A percentile compares a stretch with the other conserved stretches of the same genome.
phyloP scores from a whole-genome alignment of 129 eudicot species.

The Helichrysum umbraculigerum region DNA sequence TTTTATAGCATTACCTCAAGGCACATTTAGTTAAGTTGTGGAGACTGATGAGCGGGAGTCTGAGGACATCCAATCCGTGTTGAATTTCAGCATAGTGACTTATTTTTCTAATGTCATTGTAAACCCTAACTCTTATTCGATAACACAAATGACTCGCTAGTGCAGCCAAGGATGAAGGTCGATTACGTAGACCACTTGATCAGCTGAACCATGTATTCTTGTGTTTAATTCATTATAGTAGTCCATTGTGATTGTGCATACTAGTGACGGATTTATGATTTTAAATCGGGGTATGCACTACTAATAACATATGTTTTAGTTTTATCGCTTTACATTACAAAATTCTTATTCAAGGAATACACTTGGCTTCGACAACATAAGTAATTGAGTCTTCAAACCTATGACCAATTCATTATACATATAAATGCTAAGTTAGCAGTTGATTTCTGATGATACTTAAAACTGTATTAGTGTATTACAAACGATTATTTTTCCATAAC shows the following conservation, averaged over 20 bases:
- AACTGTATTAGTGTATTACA: constrained; percentile 9
- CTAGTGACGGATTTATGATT: neutral
- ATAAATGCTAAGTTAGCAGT: neutral
- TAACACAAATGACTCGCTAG: neutral
- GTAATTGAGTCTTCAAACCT: neutral
- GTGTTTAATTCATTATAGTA: neutral
- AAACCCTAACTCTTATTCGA: neutral
- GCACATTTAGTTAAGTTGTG: neutral
- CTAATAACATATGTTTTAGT: neutral
- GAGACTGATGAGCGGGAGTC: neutral
- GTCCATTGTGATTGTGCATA: neutral
- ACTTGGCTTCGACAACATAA: neutral
- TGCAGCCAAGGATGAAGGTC: neutral
- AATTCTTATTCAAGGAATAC: neutral
- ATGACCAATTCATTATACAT: neutral
- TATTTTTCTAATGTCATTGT: too few species aligned
- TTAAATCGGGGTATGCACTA: too few species aligned
- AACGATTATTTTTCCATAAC: neutral
- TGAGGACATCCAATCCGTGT: neutral
- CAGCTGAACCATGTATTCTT: neutral
- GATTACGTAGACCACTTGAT: neutral
- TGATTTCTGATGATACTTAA: neutral
- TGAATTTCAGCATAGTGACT: too few species aligned
- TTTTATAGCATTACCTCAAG: neutral
- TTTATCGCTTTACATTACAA: neutral